Evolutionary conservation across 2,329 filamentous ascomycete species (phyloP).

Genomic region (Alternaria arbusti): DNA sequence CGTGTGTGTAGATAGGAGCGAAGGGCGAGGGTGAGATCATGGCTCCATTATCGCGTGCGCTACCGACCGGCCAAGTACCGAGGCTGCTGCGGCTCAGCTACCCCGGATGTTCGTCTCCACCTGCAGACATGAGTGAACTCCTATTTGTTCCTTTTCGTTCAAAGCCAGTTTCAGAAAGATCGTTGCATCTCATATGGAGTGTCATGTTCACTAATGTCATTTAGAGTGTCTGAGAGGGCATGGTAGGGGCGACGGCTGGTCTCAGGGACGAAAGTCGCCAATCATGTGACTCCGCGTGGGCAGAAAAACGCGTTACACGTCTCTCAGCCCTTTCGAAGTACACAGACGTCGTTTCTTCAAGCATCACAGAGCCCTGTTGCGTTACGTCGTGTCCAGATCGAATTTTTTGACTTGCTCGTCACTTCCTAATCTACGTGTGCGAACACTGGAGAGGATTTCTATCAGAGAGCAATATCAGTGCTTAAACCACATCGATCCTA

Average conservation of each 20-base stretch:
- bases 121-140: background rate
- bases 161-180: background rate
- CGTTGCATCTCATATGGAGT: background rate
- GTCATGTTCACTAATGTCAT: background rate
- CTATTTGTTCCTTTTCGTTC: background rate
- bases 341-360: no score
- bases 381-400: no score
- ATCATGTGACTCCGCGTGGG: constrained; percentile 38
- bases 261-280: background rate
- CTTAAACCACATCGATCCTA: background rate
- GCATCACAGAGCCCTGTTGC: background rate
- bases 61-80: constrained; percentile 28
- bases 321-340: background rate
- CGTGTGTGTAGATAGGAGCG: constrained; percentile 35
- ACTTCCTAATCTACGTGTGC: background rate
- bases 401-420: background rate
- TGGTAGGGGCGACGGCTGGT: background rate
- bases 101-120: constrained; percentile 17
- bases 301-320: constrained; percentile 12
- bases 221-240: background rate
- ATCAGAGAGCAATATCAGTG: background rate
- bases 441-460: background rate
- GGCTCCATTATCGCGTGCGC: constrained; percentile 13
- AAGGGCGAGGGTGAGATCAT: constrained; percentile 34
- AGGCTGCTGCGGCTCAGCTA: constrained; percentile 32